phyloP scores from a whole-genome alignment of 352 stramenopile species.

The Pythium periplocum region DNA sequence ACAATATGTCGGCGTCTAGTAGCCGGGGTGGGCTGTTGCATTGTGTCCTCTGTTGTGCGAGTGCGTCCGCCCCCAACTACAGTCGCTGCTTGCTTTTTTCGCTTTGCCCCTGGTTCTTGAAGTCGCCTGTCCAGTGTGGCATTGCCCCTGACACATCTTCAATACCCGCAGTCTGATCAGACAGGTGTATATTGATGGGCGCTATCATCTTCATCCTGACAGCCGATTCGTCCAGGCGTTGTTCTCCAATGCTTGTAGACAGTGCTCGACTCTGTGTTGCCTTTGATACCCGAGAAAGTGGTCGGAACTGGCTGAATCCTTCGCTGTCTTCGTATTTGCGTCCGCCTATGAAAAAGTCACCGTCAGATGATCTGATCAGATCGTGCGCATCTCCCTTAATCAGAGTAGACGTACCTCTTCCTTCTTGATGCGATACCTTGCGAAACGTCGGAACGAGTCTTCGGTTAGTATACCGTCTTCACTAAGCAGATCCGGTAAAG shows the following conservation, averaged over 20 bases:
- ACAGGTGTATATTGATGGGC: no score
- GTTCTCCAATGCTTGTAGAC: constrained; percentile 46
- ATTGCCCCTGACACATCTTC: no score
- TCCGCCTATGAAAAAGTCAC: constrained; percentile 1
- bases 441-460: constrained; percentile 63
- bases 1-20: no score
- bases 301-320: constrained; percentile 20
- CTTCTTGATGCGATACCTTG: constrained; percentile 59
- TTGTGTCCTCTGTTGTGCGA: no score
- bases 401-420: constrained; percentile 35
- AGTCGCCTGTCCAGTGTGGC: no score
- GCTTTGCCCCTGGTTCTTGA: no score
- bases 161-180: no score
- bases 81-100: no score
- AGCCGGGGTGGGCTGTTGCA: no score
- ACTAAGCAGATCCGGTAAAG: constrained; percentile 23
- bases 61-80: no score
- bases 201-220: constrained; percentile 11
- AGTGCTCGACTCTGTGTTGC: constrained; percentile 48
- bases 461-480: constrained; percentile 59
- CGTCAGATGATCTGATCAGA: no score
- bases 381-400: no score
- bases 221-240: constrained; percentile 27
- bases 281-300: constrained; percentile 64
- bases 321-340: constrained; percentile 20